A percentile compares a stretch with the other conserved stretches of the same genome.
Evolutionary conservation across 306 rosid genomes (phyloP).

Genomic region (Astragalus membranaceus): DNA sequence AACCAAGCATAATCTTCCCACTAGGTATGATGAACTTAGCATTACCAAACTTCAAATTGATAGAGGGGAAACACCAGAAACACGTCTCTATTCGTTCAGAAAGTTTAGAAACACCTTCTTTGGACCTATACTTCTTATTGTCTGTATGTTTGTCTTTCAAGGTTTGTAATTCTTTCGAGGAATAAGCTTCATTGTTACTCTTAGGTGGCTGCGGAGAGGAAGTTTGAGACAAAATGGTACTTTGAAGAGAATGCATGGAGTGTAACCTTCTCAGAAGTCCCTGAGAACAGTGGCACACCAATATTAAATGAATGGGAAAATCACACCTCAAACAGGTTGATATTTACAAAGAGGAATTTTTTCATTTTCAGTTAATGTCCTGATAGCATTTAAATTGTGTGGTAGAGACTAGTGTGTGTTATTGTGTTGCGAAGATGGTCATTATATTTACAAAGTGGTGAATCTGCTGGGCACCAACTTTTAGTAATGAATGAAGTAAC

Average conservation of each 20-base stretch:
- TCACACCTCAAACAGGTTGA: background rate
- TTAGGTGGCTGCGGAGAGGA: slow-evolving; percentile 19
- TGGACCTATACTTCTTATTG: slow-evolving; percentile 22
- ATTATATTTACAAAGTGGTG: background rate
- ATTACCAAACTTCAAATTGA: slow-evolving; percentile 63
- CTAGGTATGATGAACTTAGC: slow-evolving; percentile 47
- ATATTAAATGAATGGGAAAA: slow-evolving; percentile 9
- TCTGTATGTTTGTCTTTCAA: slow-evolving; percentile 19
- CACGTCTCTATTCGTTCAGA: slow-evolving; percentile 51
- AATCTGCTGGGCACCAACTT: background rate
- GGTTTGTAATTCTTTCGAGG: slow-evolving; percentile 27
- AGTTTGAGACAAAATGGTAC: slow-evolving; percentile 34
- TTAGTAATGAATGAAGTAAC: background rate
- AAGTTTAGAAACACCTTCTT: slow-evolving; percentile 37
- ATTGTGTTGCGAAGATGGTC: background rate
- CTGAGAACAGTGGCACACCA: slow-evolving; percentile 25
- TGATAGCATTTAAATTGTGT: background rate
- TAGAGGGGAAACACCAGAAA: slow-evolving; percentile 57
- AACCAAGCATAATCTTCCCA: slow-evolving; percentile 53
- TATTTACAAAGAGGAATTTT: background rate
- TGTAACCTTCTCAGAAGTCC: slow-evolving; percentile 60
- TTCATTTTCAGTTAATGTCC: background rate
- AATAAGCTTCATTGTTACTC: slow-evolving; percentile 26
- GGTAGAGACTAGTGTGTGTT: background rate
- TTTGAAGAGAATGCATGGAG: slow-evolving; percentile 46